Conservation (phyloP, 441 rosid species). For the Eruca vesicaria region DNA sequence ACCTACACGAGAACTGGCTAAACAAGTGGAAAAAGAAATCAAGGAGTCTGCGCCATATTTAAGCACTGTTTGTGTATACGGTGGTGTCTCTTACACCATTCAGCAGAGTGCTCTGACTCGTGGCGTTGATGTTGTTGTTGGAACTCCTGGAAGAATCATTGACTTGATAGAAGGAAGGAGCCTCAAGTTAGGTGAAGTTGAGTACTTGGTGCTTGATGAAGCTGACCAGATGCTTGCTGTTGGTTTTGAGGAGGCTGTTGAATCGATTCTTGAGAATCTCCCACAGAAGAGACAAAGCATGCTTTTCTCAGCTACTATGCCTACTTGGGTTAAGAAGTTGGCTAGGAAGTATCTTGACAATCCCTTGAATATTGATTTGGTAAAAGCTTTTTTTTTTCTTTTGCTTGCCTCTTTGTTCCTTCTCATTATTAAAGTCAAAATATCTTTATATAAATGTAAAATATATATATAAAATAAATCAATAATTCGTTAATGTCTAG, state of each 20-base stretch:
- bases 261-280: conserved; percentile 80
- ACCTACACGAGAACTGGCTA: conserved; percentile 92
- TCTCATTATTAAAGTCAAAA: not conserved
- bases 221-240: conserved; percentile 99
- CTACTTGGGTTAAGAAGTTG: conserved; percentile 91
- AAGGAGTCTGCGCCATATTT: conserved; percentile 85
- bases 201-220: conserved; percentile 93
- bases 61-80: conserved; percentile 90
- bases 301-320: conserved; percentile 99
- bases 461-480: no score
- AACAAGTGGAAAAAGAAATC: conserved; percentile 96
- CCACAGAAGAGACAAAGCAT: conserved; percentile 86
- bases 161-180: conserved; percentile 77
- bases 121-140: conserved; percentile 98
- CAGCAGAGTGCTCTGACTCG: conserved; percentile 84
- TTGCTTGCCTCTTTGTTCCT: not conserved
- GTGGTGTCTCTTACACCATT: conserved; percentile 87
- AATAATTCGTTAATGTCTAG: no score
- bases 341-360: conserved; percentile 85
- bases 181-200: conserved; percentile 86
- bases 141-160: conserved; percentile 95
- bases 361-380: conserved; percentile 94
- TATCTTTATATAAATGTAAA: no score
- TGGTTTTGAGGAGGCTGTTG: conserved; percentile 98
- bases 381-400: no score